Evolutionary conservation across 345 rosid genomes (phyloP).

Genomic region (Hibiscus mutabilis): DNA sequence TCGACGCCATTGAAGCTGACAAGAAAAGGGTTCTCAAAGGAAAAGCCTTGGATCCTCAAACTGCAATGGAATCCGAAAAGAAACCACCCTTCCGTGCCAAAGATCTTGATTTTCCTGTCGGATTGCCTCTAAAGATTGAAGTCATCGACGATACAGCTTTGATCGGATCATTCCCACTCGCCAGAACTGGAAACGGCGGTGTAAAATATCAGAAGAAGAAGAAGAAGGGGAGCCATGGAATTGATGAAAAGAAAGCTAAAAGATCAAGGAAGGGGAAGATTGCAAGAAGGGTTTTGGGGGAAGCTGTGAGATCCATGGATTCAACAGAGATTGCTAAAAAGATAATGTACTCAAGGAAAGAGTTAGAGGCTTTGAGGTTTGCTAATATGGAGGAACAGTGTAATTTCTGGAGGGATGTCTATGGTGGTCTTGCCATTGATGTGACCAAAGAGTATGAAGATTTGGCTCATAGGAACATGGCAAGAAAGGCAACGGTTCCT

Average conservation of each 20-base stretch:
- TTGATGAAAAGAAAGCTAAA: constrained; percentile 38
- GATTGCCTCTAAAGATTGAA: constrained; percentile 47
- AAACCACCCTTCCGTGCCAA: constrained; percentile 27
- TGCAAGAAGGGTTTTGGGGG: constrained; percentile 15
- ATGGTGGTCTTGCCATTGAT: constrained; percentile 42
- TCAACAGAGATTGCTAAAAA: not conserved
- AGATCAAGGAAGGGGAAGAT: constrained; percentile 33
- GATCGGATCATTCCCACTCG: constrained; percentile 36
- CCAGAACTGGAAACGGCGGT: constrained; percentile 26
- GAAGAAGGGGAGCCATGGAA: constrained; percentile 28
- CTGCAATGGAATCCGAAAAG: constrained; percentile 55
- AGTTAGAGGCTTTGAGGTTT: constrained; percentile 71
- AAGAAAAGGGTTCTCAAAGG: not conserved
- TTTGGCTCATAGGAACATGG: constrained; percentile 31
- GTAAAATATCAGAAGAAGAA: constrained; percentile 38
- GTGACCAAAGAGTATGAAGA: constrained; percentile 46
- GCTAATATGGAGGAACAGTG: constrained; percentile 43
- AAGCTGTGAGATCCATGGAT: constrained; percentile 7
- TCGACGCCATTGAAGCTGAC: not conserved
- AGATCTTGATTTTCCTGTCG: constrained; percentile 22
- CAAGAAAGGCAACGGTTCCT: not conserved
- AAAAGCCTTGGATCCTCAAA: constrained; percentile 21
- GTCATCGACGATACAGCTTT: constrained; percentile 71
- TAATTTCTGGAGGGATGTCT: constrained; percentile 52
- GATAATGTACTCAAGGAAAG: constrained; percentile 45